Conservation (phyloP, 805 yeast genomes). For the Ogataea saltuana region DNA sequence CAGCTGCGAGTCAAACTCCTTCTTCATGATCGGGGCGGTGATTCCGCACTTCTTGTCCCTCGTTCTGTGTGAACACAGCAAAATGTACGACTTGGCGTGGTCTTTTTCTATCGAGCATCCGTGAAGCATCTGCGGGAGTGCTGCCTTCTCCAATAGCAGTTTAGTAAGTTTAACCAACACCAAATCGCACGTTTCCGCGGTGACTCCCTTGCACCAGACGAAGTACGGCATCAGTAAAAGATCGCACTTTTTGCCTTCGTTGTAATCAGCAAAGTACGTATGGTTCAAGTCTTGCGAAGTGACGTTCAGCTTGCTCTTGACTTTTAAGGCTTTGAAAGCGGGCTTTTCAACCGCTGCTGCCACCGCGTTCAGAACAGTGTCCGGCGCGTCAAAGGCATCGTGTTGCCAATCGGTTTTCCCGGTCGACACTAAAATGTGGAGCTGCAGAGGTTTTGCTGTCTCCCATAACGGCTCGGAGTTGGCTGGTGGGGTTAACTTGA, state of each 20-base stretch:
- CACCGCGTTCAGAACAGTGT: slow-evolving; percentile 33
- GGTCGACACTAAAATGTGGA: slow-evolving; percentile 81
- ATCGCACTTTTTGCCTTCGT: slow-evolving; percentile 51
- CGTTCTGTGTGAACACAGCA: slow-evolving; percentile 86
- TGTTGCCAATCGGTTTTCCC: slow-evolving; percentile 84
- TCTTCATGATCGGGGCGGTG: slow-evolving; percentile 88
- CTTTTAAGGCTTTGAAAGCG: slow-evolving; percentile 24
- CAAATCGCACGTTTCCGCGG: slow-evolving; percentile 41
- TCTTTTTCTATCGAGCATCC: slow-evolving; percentile 40
- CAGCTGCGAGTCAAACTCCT: slow-evolving; percentile 70
- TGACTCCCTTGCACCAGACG: slow-evolving; percentile 61
- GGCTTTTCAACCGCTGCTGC: slow-evolving; percentile 22
- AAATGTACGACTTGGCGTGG: slow-evolving; percentile 48
- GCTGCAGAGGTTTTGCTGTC: slow-evolving; percentile 64
- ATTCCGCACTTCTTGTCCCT: slow-evolving; percentile 93
- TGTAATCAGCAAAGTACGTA: slow-evolving; percentile 41
- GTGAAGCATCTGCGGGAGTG: slow-evolving; percentile 14
- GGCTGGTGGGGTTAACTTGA: slow-evolving; percentile 39
- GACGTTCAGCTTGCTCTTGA: slow-evolving; percentile 22
- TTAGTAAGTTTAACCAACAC: slow-evolving; percentile 50
- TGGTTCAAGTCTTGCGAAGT: slow-evolving; percentile 31
- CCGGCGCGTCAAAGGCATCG: slow-evolving; percentile 53
- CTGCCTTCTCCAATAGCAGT: slow-evolving; percentile 31
- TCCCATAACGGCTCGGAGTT: slow-evolving; percentile 55
- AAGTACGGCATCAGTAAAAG: slow-evolving; percentile 72